Percentiles rank a stretch among this genome's conserved stretches.
Evolutionary conservation across 2,329 filamentous ascomycete species (phyloP).

Genomic region (Chrysoporthe cubensis): DNA sequence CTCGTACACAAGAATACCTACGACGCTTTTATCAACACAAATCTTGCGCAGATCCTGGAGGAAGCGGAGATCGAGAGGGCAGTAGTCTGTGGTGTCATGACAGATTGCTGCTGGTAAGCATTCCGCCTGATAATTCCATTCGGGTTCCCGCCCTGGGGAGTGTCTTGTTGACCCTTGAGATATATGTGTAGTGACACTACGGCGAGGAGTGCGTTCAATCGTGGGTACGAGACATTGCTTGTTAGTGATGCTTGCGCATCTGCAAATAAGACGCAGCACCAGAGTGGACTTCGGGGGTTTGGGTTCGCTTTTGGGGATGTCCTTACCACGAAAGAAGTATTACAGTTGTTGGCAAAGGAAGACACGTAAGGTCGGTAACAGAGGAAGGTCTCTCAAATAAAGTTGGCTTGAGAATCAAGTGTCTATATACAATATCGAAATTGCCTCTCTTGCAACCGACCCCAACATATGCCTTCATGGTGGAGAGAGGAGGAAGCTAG

Average conservation of each 20-base stretch:
- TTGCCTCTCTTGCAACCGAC: background rate
- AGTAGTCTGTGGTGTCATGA: conserved; percentile 47
- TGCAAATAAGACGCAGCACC: conserved; percentile 40
- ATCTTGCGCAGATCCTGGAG: conserved; percentile 36
- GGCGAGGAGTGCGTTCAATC: conserved; percentile 42
- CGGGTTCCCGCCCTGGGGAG: background rate
- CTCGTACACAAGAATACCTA: conserved; percentile 45
- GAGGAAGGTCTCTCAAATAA: background rate
- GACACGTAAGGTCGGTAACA: background rate
- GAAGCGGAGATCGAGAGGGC: conserved; percentile 37
- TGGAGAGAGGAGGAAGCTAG: background rate
- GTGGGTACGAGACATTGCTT: conserved; percentile 46
- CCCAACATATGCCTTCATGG: background rate
- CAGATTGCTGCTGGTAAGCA: conserved; percentile 42
- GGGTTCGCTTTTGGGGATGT: conserved; percentile 40
- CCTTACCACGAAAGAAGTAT: conserved; percentile 7
- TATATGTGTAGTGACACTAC: conserved; percentile 38
- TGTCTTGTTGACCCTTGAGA: background rate
- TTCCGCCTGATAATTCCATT: background rate
- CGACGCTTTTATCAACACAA: conserved; percentile 44
- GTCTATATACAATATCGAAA: background rate
- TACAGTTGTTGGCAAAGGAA: background rate
- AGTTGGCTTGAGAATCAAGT: background rate
- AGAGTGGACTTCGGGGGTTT: conserved; percentile 38
- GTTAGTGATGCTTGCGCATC: conserved; percentile 43